Evolutionary conservation across 1,284 basidiomycete genomes (phyloP), one percentile per base, ranked within the genome.

Genomic region (Marasmius oreades): DNA sequence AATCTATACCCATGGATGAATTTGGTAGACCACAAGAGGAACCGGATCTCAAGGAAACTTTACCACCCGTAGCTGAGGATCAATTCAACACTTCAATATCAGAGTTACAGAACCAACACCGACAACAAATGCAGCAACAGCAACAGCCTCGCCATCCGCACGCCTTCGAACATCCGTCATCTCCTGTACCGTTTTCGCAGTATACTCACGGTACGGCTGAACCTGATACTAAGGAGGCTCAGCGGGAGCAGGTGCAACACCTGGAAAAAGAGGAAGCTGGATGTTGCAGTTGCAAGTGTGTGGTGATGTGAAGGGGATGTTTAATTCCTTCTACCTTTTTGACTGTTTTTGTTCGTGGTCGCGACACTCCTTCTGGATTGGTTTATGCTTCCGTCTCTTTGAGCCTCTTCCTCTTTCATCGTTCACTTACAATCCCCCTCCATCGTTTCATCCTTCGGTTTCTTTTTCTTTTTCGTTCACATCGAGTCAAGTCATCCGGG

Each of bases 271-370:
- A 78, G 12, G 70, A 64, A 1, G 74, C 69, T 45, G 82, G 82
- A 42, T 85, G 84, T 63, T 85, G 83, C 73, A 80, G 84, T 63
- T 85, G 83, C 73, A 80, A 79, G 67, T 86, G 83, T 67, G 69
- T 81, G 58, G 72, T 85, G 63, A 85, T 85, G 83, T 86, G 77
- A 84, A n/a, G 12, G 4, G 45, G 26, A 20, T 24, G 20, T 2
- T 8, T 46, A 5, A 10, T 4, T 22, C 12, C 8, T 16, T 16
- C 7, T 24, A 10, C 23, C 23, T 46, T 10, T 16, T 46, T 28
- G 43, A 23, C 45, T 46, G 20, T 3, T 1, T 12, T 46, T n/a
- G 16, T 22, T 42, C 12, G 20, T 14, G 39, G 6, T 22, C 5
- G 6, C 12, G 16, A 6, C 5, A 5, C n/a, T 42, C 12, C 12